phyloP scores from a whole-genome alignment of 2,329 filamentous ascomycete genomes.

The Aspergillus versicolor region DNA sequence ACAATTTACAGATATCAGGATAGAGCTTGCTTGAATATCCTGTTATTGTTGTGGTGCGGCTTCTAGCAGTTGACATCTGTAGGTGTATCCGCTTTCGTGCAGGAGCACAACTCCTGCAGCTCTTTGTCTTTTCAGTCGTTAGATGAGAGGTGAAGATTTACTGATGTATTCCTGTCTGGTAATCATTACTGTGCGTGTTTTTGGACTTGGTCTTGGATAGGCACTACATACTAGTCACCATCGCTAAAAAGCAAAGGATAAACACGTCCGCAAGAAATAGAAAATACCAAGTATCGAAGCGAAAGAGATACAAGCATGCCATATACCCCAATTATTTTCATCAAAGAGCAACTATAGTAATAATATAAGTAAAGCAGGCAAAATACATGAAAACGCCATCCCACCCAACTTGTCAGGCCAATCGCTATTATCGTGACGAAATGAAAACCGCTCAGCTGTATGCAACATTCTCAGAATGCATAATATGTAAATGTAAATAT shows the following conservation, averaged over 20 bases:
- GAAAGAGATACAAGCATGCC: not conserved
- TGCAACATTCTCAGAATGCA: slow-evolving; percentile 20
- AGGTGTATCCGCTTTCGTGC: not conserved
- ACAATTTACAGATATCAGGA: not conserved
- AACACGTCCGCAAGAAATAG: not conserved
- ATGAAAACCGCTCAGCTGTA: slow-evolving; percentile 18
- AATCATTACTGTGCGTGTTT: too few species aligned
- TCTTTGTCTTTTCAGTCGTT: not conserved
- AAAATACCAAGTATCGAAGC: not conserved
- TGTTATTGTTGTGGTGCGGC: not conserved
- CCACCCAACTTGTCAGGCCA: slow-evolving; percentile 23
- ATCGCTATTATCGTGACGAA: slow-evolving; percentile 32
- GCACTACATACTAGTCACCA: too few species aligned
- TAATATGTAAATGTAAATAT: slow-evolving; percentile 11
- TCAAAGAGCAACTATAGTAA: not conserved
- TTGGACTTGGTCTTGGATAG: too few species aligned
- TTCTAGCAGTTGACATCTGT: not conserved
- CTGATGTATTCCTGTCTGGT: not conserved
- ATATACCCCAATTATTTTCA: not conserved
- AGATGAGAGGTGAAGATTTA: not conserved
- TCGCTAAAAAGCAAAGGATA: too few species aligned
- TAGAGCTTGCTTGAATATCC: not conserved
- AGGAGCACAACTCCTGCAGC: not conserved
- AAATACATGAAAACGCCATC: slow-evolving; percentile 13
- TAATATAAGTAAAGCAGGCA: not conserved